Percentiles rank a stretch among this genome's conserved stretches.
Evolutionary conservation across 2,329 filamentous ascomycete genomes (phyloP).

Genomic region (Arthrobotrys sinensis): DNA sequence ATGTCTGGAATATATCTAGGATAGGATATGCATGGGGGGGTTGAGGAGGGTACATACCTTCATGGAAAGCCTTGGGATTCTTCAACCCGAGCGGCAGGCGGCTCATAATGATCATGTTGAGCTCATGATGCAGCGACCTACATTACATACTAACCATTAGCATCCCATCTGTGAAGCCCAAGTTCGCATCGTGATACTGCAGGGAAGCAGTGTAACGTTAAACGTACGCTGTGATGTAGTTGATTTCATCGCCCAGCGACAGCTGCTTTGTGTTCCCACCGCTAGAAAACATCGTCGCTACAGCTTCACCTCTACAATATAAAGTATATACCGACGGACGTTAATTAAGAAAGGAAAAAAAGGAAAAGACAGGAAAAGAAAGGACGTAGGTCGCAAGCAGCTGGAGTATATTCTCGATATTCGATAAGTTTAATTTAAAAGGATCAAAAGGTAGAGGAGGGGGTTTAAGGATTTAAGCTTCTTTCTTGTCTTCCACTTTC

Average conservation of each 20-base stretch:
- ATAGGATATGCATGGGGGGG: neutral
- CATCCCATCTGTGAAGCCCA: neutral
- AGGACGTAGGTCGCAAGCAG: neutral
- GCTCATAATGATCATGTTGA: constrained; percentile 61
- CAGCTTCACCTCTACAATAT: neutral
- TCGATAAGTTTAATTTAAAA: neutral
- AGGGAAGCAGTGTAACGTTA: constrained; percentile 14
- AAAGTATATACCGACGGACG: neutral
- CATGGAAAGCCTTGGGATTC: constrained; percentile 58
- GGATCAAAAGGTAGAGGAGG: neutral
- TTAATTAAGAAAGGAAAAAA: neutral
- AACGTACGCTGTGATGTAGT: constrained; percentile 59
- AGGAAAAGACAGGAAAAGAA: neutral
- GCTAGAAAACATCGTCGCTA: constrained; percentile 34
- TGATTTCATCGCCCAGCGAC: constrained; percentile 56
- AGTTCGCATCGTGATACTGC: neutral
- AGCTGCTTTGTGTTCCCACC: constrained; percentile 31
- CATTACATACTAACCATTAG: neutral
- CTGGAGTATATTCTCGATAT: neutral
- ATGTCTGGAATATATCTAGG: neutral
- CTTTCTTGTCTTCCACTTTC: constrained; percentile 1
- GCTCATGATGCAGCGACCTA: constrained; percentile 57
- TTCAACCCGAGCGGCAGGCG: constrained; percentile 58
- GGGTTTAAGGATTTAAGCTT: constrained; percentile 46
- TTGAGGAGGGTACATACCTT: constrained; percentile 22